Percentiles rank a stretch among this genome's conserved stretches.
Evolutionary conservation across 2,329 filamentous ascomycete species (phyloP).

Genomic region (Penicillium sp.): DNA sequence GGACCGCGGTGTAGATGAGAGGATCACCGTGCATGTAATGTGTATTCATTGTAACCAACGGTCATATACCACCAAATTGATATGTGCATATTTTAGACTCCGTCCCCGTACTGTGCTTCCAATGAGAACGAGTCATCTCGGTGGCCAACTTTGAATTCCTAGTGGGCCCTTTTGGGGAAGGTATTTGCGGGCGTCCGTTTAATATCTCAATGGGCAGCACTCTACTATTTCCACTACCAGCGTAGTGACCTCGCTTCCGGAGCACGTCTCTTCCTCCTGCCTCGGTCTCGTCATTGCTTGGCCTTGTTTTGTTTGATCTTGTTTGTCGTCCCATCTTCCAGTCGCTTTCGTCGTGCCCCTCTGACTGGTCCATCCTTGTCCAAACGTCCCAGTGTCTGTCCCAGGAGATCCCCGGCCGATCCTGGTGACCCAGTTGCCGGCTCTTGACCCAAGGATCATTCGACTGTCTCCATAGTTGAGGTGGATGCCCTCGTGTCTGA

Average conservation of each 20-base stretch:
- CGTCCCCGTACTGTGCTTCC: neutral
- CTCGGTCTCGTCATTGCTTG: slow-evolving; percentile 10
- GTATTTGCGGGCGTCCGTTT: slow-evolving; percentile 23
- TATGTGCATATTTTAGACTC: neutral
- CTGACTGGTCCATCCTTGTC: slow-evolving; percentile 3
- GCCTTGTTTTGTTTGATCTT: neutral
- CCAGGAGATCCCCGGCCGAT: slow-evolving; percentile 25
- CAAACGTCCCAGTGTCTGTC: slow-evolving; percentile 7
- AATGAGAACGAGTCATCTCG: neutral
- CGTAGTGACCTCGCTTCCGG: slow-evolving; percentile 25
- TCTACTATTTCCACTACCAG: slow-evolving; percentile 36
- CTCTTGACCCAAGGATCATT: slow-evolving; percentile 19
- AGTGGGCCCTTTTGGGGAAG: slow-evolving; percentile 24
- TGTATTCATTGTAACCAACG: neutral
- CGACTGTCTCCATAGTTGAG: slow-evolving; percentile 3
- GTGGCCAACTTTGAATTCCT: slow-evolving; percentile 17
- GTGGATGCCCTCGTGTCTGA: slow-evolving; percentile 18
- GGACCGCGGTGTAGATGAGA: neutral
- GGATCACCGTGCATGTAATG: neutral
- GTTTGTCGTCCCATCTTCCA: neutral
- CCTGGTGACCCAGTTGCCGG: slow-evolving; percentile 11
- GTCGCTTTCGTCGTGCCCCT: neutral
- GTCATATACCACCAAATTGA: neutral
- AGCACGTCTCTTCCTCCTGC: slow-evolving; percentile 20
- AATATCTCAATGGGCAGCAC: slow-evolving; percentile 23